Conservation (phyloP, 441 rosid genomes). For the Populus hybrid region DNA sequence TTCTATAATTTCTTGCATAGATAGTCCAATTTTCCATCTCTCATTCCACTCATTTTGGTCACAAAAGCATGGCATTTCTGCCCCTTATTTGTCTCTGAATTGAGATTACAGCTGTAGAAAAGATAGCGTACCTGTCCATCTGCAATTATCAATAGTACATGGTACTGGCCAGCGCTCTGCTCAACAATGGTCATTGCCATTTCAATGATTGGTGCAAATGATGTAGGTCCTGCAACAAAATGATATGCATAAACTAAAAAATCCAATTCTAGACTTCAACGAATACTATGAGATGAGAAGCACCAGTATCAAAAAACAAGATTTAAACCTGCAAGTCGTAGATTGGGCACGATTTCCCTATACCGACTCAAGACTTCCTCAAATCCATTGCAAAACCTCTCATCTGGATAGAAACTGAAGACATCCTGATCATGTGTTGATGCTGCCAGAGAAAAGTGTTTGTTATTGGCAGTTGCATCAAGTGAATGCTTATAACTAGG, state of each 20-base stretch:
- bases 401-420: conserved; percentile 62
- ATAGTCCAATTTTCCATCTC: neutral
- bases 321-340: conserved; percentile 71
- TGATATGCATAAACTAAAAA: neutral
- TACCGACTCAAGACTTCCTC: conserved; percentile 69
- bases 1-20: neutral
- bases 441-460: conserved; percentile 32
- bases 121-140: conserved; percentile 79
- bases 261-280: conserved; percentile 7
- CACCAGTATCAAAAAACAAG: neutral
- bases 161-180: conserved; percentile 92
- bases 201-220: conserved; percentile 91
- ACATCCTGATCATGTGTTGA: conserved; percentile 89
- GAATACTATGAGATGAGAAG: conserved; percentile 11
- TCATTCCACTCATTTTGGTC: neutral
- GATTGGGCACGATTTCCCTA: conserved; percentile 67
- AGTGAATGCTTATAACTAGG: neutral
- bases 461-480: neutral
- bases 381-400: conserved; percentile 66
- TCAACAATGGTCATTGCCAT: conserved; percentile 89
- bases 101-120: neutral
- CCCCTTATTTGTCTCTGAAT: neutral
- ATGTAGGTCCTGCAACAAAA: conserved; percentile 69
- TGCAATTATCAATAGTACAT: conserved; percentile 87
- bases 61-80: neutral